Percentiles rank a stretch among this genome's conserved stretches.
Evolutionary conservation across 139 green algal genomes (phyloP).

Genomic region (Astrephomene gubernaculifera): DNA sequence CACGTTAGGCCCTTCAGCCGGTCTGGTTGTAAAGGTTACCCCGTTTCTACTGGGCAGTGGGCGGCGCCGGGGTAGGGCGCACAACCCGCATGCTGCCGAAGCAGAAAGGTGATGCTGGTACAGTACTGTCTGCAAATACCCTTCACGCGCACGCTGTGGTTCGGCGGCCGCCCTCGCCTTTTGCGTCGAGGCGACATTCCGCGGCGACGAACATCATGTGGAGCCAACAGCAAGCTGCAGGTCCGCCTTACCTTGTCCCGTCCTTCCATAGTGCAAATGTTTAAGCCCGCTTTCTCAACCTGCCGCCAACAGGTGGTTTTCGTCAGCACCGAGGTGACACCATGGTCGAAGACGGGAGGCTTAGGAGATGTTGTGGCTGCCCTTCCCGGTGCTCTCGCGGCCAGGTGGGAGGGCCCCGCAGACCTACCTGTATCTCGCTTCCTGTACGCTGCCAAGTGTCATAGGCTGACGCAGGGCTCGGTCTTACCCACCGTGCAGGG

Average conservation of each 20-base stretch:
- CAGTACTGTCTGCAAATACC: background rate
- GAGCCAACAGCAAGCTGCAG: background rate
- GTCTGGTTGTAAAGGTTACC: too few species aligned
- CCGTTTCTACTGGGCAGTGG: background rate
- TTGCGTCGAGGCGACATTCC: background rate
- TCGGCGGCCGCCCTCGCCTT: background rate
- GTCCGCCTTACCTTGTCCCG: background rate
- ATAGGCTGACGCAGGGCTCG: background rate
- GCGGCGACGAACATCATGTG: background rate
- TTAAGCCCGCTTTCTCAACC: too few species aligned
- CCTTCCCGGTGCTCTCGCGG: constrained; percentile 74
- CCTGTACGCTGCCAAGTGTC: background rate
- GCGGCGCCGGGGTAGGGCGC: too few species aligned
- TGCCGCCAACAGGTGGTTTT: constrained; percentile 77
- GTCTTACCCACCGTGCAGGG: constrained; percentile 54
- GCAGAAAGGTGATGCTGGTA: background rate
- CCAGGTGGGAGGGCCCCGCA: constrained; percentile 53
- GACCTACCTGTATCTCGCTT: too few species aligned
- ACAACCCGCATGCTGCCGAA: background rate
- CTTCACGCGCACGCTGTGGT: background rate
- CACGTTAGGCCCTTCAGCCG: too few species aligned
- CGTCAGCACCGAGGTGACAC: constrained; percentile 84
- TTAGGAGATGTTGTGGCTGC: constrained; percentile 84
- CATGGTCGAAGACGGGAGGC: constrained; percentile 87
- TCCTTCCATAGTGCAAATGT: background rate